These are phyloP conservation scores for Alternaria ventricosa DNA, from an alignment of 2,329 filamentous ascomycete species.

Conservation along the genomic window DNA sequence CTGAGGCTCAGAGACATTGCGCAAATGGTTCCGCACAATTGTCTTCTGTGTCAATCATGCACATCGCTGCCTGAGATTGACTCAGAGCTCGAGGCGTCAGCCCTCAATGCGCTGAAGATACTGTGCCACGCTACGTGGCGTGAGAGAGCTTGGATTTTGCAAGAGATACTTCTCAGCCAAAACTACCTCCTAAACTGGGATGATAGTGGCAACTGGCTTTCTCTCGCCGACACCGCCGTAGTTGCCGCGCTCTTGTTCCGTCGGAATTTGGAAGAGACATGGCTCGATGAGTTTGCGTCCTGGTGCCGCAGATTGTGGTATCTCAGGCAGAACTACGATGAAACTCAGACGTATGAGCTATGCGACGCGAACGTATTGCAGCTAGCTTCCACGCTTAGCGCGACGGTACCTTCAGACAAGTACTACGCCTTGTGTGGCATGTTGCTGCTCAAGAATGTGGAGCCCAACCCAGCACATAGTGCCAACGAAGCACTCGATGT, in stretches of 20 bases:
- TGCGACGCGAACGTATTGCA: not conserved
- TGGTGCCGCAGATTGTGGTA: not conserved
- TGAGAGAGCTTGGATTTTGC: not conserved
- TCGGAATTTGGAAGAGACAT: not conserved
- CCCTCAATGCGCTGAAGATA: accelerated
- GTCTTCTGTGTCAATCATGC: not conserved
- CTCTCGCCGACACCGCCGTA: not conserved
- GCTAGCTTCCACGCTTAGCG: not conserved
- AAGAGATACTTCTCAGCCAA: not conserved
- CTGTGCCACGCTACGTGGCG: not conserved
- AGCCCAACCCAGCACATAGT: not conserved
- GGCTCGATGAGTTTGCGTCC: not conserved
- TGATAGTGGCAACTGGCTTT: not conserved
- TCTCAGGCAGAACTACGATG: not conserved
- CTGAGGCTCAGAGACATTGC: not conserved
- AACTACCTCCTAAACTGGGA: not conserved
- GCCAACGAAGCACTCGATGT: not conserved
- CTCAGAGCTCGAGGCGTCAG: not conserved
- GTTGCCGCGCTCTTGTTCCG: not conserved
- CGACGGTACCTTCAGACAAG: not conserved
- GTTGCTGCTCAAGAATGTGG: not conserved
- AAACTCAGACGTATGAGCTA: not conserved
- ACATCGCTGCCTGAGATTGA: not conserved
- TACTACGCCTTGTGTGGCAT: not conserved
- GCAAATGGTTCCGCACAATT: not conserved